Evolutionary conservation across 2,329 filamentous ascomycete species (phyloP), one percentile per base, ranked within the genome.

Genomic region (Rhexocercosporidium sp.): DNA sequence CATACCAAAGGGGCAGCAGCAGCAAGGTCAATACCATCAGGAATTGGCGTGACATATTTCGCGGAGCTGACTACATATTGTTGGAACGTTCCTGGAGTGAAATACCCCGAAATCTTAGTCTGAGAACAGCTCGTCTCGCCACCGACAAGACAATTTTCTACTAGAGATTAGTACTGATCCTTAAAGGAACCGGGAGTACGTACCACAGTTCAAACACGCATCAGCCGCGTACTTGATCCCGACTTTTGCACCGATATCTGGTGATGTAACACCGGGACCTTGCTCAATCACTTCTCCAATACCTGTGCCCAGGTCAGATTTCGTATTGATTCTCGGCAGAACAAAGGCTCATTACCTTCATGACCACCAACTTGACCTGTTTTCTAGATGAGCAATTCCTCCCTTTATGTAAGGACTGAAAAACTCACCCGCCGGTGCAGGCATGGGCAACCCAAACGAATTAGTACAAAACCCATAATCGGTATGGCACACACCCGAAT

Each of bases 281-380:
- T 91, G 80, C 75, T 88, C 87, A 56, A 89, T 87, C 20, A 91
- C 82, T 62, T 82, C 84, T 44, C 87, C 86, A 1, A 91, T 53
- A 20, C 65, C 59, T 64, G 22, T 31, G 9, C 5, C 12, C 1
- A 20, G 11, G 37, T 64, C 20, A 64, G 49, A 37, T 29, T 7
- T 14, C 25, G 27, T 20, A 41, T n/a, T 20, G 22, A 25, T n/a
- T 5, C 20, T 34, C 9, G 20, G 11, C 44, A 37, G 29, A 14
- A 11, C n/a, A 2, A 7, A 39, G 7, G 18, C 18, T 20, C 5
- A 25, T 34, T 85, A 39, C 89, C 89, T 77, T 91, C 89, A 75
- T 91, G 89, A 12, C 89, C 89, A 56, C 89, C 89, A 6, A 90
- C 83, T 76, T 90, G 88, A 22, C 86, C 85, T 65, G 3, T 49